A percentile compares a stretch with the other conserved stretches of the same genome.
Evolutionary conservation across 179 eudicot genomes (phyloP).

Genomic region (Silene vulgaris): DNA sequence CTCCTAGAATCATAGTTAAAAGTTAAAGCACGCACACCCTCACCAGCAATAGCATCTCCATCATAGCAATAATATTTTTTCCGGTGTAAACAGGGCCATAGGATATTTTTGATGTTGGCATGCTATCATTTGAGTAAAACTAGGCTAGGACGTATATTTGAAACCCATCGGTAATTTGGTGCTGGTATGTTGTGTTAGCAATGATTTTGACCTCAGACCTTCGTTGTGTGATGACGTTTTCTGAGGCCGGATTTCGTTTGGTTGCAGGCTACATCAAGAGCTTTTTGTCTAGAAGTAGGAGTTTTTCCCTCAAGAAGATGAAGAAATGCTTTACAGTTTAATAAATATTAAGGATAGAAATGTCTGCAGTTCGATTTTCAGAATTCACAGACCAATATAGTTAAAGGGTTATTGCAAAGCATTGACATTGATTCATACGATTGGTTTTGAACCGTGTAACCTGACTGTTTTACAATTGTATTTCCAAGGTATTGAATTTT

Average conservation of each 20-base stretch:
- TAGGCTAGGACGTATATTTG: neutral
- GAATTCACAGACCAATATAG: constrained; percentile 21
- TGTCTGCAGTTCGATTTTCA: constrained; percentile 20
- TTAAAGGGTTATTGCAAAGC: constrained; percentile 19
- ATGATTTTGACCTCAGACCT: neutral
- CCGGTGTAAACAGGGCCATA: neutral
- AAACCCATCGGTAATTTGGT: neutral
- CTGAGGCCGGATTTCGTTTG: constrained; percentile 12
- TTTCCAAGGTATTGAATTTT: constrained; percentile 8
- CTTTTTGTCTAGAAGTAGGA: constrained; percentile 9
- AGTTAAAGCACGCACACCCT: no score
- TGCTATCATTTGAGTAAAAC: neutral
- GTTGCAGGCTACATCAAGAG: constrained; percentile 22
- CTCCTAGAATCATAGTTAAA: no score
- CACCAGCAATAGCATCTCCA: neutral
- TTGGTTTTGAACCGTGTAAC: constrained; percentile 20
- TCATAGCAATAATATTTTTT: neutral
- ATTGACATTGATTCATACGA: constrained; percentile 25
- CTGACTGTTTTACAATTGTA: constrained; percentile 24
- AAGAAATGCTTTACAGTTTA: constrained; percentile 20
- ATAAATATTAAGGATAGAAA: constrained; percentile 16
- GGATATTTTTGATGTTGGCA: neutral
- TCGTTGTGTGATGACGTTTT: neutral
- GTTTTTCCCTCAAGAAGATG: constrained; percentile 19
- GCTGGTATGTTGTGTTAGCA: neutral